These are phyloP conservation scores for Picea abies DNA, from an alignment of 83 land plant species.

Conservation along the genomic window DNA sequence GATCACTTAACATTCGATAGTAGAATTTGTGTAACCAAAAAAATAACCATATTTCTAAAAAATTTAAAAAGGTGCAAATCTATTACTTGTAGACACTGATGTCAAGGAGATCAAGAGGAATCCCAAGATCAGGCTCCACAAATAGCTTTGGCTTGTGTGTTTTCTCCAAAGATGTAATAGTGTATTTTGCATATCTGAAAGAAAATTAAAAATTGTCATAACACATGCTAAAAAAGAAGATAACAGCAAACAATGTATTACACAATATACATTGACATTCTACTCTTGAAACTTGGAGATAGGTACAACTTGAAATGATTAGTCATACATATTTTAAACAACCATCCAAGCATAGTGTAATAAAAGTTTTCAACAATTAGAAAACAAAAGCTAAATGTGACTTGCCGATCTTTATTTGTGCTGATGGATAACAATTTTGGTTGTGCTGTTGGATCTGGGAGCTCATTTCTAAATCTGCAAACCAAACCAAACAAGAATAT, in stretches of 20 bases:
- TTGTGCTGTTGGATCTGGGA: slow-evolving; percentile 94
- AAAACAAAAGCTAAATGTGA: not conserved
- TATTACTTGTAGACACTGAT: slow-evolving; percentile 93
- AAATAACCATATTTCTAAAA: not conserved
- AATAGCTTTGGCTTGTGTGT: slow-evolving; percentile 79
- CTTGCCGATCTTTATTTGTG: slow-evolving; percentile 87
- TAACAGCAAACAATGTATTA: not conserved
- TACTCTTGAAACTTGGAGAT: not conserved
- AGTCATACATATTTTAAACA: not conserved
- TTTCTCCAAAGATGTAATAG: slow-evolving; percentile 88
- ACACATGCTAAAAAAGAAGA: not conserved
- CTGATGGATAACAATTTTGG: slow-evolving; percentile 75
- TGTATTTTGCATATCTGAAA: slow-evolving; percentile 83
- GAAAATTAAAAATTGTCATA: slow-evolving; percentile 9
- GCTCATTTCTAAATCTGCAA: slow-evolving; percentile 93
- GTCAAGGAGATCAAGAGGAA: slow-evolving; percentile 97
- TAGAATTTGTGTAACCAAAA: no score
- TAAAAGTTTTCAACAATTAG: not conserved
- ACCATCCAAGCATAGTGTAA: not conserved
- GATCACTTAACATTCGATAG: not conserved
- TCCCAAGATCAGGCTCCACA: slow-evolving; percentile 96
- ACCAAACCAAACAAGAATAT: slow-evolving; percentile 3
- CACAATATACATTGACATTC: not conserved
- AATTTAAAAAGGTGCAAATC: not conserved
- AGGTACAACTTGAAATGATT: not conserved